Base-by-base conservation (phyloP, 2,329 filamentous ascomycete species). In the Boeremia lycopersici region DNA sequence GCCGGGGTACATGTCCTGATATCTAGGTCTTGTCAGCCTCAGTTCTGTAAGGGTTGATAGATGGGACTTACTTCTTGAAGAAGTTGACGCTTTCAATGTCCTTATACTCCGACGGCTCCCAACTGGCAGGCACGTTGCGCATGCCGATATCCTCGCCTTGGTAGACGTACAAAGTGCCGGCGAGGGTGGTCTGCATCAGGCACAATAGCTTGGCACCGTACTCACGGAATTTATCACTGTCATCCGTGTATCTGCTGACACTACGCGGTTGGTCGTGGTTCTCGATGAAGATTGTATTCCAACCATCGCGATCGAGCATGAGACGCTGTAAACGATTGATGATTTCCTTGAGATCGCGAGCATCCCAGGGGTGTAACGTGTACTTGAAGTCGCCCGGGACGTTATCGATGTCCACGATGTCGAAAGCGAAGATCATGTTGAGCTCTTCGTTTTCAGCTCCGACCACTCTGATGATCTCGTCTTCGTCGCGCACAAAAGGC, bases 351-450 rank as follows among this genome's bases (percentile, higher is more conserved):
- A 76, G 33, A 25, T 76, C 71, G 3, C 63, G 59, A 12, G 66
- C 66, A 40, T 75, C 65, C 72, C 72, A 75, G 0, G 61, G 60
- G 13, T 74, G 65, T 1, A 74, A 51, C 0, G 69, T 68, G 41
- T 59, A 72, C 36, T 72, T 74, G 62, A 74, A 74, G 41, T 74
- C 71, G 3, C 70, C 71, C 0, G 73, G 72, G 2, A 71, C 63
- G 19, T 73, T 74, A 36, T 74, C 72, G 17, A 74, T 72, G 41
- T 74, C 71, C 0, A 74, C 71, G 6, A 81, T 61, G 43, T 79
- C 78, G 52, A 81, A 81, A 40, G 76, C 74, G 69, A 90, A 89
- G 6, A 89, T 85, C 87, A 90, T 90, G 69, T 86, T 83, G 38
- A 90, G 75, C 69, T 89, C 83, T 30, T 74, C 70, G 13, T 67